Conservation (phyloP, 306 rosid genomes). For the Fragaria iinumae region DNA sequence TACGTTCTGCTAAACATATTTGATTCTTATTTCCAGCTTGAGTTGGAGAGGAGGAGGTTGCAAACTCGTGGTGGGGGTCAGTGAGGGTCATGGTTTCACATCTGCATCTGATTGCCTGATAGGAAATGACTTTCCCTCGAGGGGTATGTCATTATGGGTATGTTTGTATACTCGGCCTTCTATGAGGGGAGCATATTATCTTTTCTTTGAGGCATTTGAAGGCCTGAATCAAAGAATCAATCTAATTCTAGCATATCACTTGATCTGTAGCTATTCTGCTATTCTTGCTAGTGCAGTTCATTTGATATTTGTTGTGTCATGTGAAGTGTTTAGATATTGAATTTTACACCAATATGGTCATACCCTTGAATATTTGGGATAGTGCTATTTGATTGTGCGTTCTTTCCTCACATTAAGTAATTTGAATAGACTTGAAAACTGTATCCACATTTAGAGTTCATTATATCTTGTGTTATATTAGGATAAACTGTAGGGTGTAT, state of each 20-base stretch:
- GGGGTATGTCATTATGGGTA: conserved; percentile 36
- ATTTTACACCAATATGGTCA: conserved; percentile 2
- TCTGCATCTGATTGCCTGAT: conserved; percentile 28
- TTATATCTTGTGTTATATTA: not conserved
- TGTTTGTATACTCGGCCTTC: conserved; percentile 34
- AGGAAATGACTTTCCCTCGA: conserved; percentile 19
- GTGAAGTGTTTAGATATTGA: conserved; percentile 19
- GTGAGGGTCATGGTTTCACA: conserved; percentile 29
- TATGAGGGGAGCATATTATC: conserved; percentile 25
- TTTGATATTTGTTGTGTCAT: conserved; percentile 39
- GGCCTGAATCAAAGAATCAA: conserved; percentile 40
- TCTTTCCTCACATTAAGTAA: not conserved
- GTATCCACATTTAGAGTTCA: not conserved
- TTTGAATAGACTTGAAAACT: conserved; percentile 6
- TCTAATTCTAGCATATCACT: conserved; percentile 23
- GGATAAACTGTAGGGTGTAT: not conserved
- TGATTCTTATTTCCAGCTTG: conserved; percentile 50
- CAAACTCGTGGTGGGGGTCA: conserved; percentile 64
- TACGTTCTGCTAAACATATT: conserved; percentile 9
- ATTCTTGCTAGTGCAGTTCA: conserved; percentile 36
- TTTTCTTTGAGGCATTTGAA: conserved; percentile 32
- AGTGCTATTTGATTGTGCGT: conserved; percentile 6
- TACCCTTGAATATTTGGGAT: not conserved
- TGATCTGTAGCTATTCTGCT: conserved; percentile 27
- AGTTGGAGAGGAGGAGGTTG: conserved; percentile 80